Conservation (phyloP, 192 early-diverging fungal species). For the Umbelopsis ramanniana region DNA sequence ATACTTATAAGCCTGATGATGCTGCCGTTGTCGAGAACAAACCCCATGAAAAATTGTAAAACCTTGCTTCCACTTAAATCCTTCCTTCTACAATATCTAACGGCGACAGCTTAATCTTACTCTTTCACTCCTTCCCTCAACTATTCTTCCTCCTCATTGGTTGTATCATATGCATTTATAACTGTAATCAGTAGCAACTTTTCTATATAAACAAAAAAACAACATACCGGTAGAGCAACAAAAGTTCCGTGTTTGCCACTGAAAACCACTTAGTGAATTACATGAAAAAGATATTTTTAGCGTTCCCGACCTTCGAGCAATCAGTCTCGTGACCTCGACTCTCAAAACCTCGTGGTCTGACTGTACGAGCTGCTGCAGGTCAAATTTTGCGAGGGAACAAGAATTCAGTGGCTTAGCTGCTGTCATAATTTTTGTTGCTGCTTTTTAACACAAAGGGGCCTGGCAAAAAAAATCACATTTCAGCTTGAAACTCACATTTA, state of each 20-base stretch:
- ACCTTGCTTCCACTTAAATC: not conserved
- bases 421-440: conserved; percentile 23
- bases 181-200: conserved; percentile 14
- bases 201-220: conserved; percentile 17
- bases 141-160: not conserved
- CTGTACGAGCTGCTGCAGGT: no score
- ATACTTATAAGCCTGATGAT: conserved; percentile 19
- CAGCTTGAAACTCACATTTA: not conserved
- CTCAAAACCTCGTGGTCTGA: not conserved
- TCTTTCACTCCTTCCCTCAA: not conserved
- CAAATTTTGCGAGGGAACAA: no score
- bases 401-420: not conserved
- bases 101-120: not conserved
- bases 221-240: not conserved
- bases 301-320: no score
- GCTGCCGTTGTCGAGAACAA: conserved; percentile 12
- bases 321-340: not conserved
- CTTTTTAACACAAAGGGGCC: not conserved
- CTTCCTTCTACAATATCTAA: not conserved
- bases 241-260: no score
- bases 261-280: no score
- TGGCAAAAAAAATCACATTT: not conserved
- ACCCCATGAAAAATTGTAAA: conserved; percentile 23
- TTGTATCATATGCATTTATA: conserved; percentile 19
- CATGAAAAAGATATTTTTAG: no score